These are phyloP conservation scores for Candida pini DNA, from an alignment of 805 yeast genomes.

Conservation along the genomic window DNA sequence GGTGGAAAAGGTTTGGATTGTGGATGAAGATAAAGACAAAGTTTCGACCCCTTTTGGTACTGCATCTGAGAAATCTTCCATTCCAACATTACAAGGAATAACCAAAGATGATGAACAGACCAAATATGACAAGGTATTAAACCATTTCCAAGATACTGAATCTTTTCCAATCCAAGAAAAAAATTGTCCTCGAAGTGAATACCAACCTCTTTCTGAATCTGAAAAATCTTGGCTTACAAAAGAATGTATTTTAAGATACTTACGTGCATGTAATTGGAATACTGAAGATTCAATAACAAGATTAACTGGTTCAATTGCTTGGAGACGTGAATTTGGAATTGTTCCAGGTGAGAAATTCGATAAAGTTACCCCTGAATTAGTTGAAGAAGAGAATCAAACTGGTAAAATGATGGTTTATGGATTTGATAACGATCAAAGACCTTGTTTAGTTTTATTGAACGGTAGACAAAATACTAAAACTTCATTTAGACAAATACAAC, in stretches of 20 bases:
- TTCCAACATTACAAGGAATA: conserved; percentile 44
- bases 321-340: conserved; percentile 93
- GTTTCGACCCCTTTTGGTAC: conserved; percentile 43
- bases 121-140: conserved; percentile 53
- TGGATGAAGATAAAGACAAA: conserved; percentile 18
- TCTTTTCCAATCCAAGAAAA: conserved; percentile 47
- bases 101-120: conserved; percentile 44
- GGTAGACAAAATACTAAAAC: conserved; percentile 98
- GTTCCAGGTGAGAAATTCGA: conserved; percentile 38
- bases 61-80: conserved; percentile 35
- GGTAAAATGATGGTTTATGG: conserved; percentile 92
- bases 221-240: conserved; percentile 90
- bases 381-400: conserved; percentile 70
- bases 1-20: conserved; percentile 23
- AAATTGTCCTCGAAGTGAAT: conserved; percentile 24
- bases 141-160: conserved; percentile 50
- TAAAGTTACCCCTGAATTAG: conserved; percentile 47
- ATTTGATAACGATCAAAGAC: conserved; percentile 84
- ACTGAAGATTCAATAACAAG: conserved; percentile 63
- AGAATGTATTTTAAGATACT: conserved; percentile 83
- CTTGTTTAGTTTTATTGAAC: conserved; percentile 83
- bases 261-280: conserved; percentile 91
- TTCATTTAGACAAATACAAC: conserved; percentile 85
- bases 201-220: conserved; percentile 33
- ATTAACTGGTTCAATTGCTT: conserved; percentile 67